Conservation (phyloP, 805 yeast species). For the Barnettozyma siamensis region DNA sequence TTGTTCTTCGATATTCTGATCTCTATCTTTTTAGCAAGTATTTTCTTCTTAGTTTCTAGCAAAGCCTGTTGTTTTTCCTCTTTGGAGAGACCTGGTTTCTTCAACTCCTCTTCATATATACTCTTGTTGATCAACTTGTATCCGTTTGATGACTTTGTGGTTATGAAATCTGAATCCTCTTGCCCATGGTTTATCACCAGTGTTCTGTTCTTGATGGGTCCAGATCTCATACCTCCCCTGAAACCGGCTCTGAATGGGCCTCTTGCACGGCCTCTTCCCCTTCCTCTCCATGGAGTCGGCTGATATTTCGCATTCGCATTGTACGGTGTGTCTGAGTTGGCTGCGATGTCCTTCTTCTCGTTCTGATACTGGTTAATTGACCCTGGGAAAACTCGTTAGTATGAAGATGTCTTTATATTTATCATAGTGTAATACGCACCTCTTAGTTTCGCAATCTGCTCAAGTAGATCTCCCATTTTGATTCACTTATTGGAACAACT, state of each 20-base stretch:
- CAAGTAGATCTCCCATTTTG: constrained; percentile 11
- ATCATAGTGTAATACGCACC: constrained; percentile 11
- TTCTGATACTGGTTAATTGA: constrained; percentile 16
- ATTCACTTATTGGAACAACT: too few relatives aligned
- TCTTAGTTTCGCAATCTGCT: constrained; percentile 17
- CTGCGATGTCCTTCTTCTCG: constrained; percentile 8
- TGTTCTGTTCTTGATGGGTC: constrained; percentile 24
- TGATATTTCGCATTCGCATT: constrained; percentile 4
- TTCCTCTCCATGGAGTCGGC: constrained; percentile 3
- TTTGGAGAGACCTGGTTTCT: constrained; percentile 17
- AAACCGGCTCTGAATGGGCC: constrained; percentile 1
- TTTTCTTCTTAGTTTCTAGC: constrained; percentile 14
- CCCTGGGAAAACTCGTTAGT: constrained; percentile 8
- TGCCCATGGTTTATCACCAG: constrained; percentile 26
- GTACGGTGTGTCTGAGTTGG: constrained; percentile 8
- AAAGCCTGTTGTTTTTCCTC: constrained; percentile 22
- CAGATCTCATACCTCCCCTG: constrained; percentile 11
- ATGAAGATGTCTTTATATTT: background rate
- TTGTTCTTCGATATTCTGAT: constrained; percentile 26
- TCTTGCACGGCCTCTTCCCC: constrained; percentile 12
- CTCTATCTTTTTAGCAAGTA: constrained; percentile 17
- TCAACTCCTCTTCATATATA: constrained; percentile 30
- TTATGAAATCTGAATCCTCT: constrained; percentile 23
- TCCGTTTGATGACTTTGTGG: constrained; percentile 31
- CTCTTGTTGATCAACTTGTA: constrained; percentile 34